Base-by-base conservation (phyloP, 2,329 filamentous ascomycete genomes). In the Simplicillium aogashimaense region DNA sequence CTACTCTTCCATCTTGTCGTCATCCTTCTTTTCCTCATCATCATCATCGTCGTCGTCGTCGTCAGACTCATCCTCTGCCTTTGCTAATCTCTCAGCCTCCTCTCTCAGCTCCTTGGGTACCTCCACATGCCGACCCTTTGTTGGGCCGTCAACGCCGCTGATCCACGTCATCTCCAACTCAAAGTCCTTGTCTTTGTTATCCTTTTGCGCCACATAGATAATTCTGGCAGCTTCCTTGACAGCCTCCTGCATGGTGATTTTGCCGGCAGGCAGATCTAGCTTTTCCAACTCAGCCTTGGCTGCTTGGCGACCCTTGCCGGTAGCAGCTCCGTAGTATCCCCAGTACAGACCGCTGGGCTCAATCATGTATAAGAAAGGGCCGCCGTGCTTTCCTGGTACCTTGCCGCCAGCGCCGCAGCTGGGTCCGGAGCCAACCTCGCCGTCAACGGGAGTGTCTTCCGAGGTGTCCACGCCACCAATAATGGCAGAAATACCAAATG, bases 81-180 rank as follows among this genome's bases (percentile, higher is more conserved):
- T 94, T 38, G 92, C 92, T 65, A 90, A 76, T 62, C 79, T 81
- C 73, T 95, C 87, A 12, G 92, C 92, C 69, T 97, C 90, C 60
- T 95, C 88, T 43, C 82, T 71, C 53, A 98, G 65, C 50, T 88
- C 84, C 70, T 86, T 89, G 42, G 92, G 92, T 43, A 98, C 92
- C 65, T 94, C 87, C 64, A 90, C 76, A 59, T 98, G 92, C 54
- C 82, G 79, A 47, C 92, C 92, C 69, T 94, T 90, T 47, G 89
- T 97, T 29, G 89, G 88, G 5, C 89, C 90, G 49, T 85, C 78
- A 36, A 80, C 65, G 39, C 75, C 78, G 64, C 88, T 95, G 62
- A 97, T 86, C 92, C 92, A 98, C 44, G 86, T 94, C 88, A 98
- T 94, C 71, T 98, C 92, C 44, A 98, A 73, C 78, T 98, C 92